A percentile compares a stretch with the other conserved stretches of the same genome.
These are phyloP conservation scores for Eucalyptus camaldulensis DNA, from an alignment of 345 rosid genomes.

Conservation along the genomic window DNA sequence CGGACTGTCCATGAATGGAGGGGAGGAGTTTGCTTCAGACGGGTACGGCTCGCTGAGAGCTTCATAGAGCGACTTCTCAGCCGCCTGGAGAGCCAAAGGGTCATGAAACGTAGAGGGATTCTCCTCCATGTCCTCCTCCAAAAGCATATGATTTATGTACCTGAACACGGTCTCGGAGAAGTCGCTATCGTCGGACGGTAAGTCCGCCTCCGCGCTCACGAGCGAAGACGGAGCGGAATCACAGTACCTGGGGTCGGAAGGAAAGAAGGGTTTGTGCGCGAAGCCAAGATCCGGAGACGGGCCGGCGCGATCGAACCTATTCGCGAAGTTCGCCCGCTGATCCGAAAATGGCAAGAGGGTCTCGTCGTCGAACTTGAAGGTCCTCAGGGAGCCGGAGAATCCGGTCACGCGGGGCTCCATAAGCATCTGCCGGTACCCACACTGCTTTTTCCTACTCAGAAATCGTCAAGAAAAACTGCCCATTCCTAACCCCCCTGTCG, in stretches of 20 bases:
- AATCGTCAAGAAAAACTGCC: neutral
- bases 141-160: constrained; percentile 45
- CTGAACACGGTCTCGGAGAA: constrained; percentile 34
- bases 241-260: constrained; percentile 2
- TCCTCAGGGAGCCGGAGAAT: neutral
- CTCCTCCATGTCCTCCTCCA: constrained; percentile 56
- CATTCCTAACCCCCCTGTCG: neutral
- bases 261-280: constrained; percentile 5
- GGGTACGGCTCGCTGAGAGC: constrained; percentile 18
- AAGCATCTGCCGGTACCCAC: neutral
- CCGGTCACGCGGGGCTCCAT: neutral
- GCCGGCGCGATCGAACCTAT: neutral
- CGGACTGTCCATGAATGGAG: constrained; percentile 2
- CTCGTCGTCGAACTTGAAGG: constrained; percentile 16
- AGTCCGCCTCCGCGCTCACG: constrained; percentile 13
- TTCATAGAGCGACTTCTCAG: constrained; percentile 46
- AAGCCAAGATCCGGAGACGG: constrained; percentile 13
- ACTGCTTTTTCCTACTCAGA: neutral
- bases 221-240: neutral
- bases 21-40: neutral
- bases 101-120: constrained; percentile 27
- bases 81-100: constrained; percentile 38
- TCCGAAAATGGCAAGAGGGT: constrained; percentile 14
- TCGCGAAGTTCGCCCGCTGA: neutral
- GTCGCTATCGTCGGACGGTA: constrained; percentile 41